Evolutionary conservation across 1,139 yeast species (phyloP).

Genomic region (Saccharomycopsis hybrid): DNA sequence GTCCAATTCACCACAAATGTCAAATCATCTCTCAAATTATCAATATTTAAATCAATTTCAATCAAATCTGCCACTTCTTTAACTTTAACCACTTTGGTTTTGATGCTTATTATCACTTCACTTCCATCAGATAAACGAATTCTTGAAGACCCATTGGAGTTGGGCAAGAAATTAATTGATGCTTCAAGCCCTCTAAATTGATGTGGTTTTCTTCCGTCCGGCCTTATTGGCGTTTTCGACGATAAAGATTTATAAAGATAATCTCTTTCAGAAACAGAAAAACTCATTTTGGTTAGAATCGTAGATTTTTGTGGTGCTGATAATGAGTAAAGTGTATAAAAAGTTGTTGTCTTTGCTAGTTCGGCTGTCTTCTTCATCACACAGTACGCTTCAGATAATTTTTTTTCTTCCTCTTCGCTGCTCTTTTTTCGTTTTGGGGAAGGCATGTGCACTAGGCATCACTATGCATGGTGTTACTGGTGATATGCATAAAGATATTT

Average conservation of each 20-base stretch:
- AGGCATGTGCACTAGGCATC: no score
- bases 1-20: slow-evolving; percentile 52
- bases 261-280: slow-evolving; percentile 83
- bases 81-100: slow-evolving; percentile 70
- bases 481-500: no score
- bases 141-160: slow-evolving; percentile 88
- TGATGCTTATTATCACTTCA: slow-evolving; percentile 86
- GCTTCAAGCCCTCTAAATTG: slow-evolving; percentile 88
- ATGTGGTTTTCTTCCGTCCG: slow-evolving; percentile 67
- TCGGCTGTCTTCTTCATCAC: no score
- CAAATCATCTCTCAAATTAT: slow-evolving; percentile 67
- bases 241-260: slow-evolving; percentile 69
- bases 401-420: no score
- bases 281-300: slow-evolving; percentile 37
- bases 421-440: no score
- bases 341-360: no score
- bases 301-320: background rate
- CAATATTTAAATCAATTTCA: slow-evolving; percentile 71
- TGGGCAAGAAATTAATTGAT: slow-evolving; percentile 70
- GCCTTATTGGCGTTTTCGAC: slow-evolving; percentile 60
- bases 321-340: background rate
- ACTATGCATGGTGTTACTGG: no score
- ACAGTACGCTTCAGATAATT: no score
- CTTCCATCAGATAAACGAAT: slow-evolving; percentile 82
- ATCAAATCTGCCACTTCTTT: slow-evolving; percentile 38